These are phyloP conservation scores for Parmelia sp. DNA, from an alignment of 495 filamentous ascomycete species.

Conservation along the genomic window DNA sequence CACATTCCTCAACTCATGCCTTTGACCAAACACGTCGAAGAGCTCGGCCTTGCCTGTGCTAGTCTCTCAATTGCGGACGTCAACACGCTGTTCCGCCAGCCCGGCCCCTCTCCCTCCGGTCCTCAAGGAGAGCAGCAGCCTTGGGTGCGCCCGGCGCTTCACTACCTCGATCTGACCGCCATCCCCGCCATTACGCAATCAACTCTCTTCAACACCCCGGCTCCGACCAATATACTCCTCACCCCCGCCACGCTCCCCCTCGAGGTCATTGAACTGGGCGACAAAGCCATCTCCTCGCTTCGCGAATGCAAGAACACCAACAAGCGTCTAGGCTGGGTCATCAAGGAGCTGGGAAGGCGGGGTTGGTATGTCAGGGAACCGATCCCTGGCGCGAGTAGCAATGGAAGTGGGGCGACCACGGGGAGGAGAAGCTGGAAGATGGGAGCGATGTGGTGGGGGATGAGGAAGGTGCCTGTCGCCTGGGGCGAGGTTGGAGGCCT, in stretches of 20 bases:
- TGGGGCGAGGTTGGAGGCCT: slow-evolving; percentile 73
- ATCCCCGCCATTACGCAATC: slow-evolving; percentile 51
- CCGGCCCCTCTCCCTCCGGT: slow-evolving; percentile 21
- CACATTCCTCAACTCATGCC: slow-evolving; percentile 62
- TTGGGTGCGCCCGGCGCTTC: slow-evolving; percentile 60
- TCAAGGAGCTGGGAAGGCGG: slow-evolving; percentile 59
- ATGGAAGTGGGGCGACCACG: slow-evolving; percentile 31
- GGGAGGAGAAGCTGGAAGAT: slow-evolving; percentile 73
- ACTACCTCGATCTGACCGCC: slow-evolving; percentile 68
- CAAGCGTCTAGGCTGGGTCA: slow-evolving; percentile 58
- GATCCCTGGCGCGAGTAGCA: slow-evolving; percentile 33
- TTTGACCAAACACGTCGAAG: slow-evolving; percentile 73
- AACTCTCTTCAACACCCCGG: slow-evolving; percentile 53
- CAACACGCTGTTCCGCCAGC: slow-evolving; percentile 43
- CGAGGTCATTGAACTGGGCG: slow-evolving; percentile 70
- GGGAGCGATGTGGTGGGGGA: slow-evolving; percentile 84
- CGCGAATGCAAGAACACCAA: slow-evolving; percentile 45
- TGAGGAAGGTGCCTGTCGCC: slow-evolving; percentile 77
- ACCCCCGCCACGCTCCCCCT: slow-evolving; percentile 59
- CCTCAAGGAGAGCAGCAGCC: slow-evolving; percentile 18
- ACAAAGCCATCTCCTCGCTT: slow-evolving; percentile 61
- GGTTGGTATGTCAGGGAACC: slow-evolving; percentile 63
- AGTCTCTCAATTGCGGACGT: slow-evolving; percentile 60
- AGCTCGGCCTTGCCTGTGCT: slow-evolving; percentile 64
- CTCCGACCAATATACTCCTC: slow-evolving; percentile 51